These are phyloP conservation scores for Eucalyptus cladocalyx DNA, from an alignment of 345 rosid genomes.

Conservation along the genomic window DNA sequence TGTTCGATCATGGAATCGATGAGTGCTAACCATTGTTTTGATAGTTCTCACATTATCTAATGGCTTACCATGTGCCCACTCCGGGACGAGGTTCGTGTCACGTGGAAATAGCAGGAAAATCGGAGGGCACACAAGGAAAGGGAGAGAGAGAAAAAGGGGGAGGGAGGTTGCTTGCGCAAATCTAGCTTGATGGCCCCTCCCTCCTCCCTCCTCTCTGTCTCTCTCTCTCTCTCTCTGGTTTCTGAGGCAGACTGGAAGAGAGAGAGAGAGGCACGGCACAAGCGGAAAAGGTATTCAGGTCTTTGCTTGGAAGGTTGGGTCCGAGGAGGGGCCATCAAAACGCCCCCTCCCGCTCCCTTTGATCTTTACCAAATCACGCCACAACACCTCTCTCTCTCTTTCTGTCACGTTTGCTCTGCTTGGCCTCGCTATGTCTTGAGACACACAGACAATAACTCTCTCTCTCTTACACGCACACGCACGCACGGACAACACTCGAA, in stretches of 20 bases:
- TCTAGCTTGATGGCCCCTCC: background rate
- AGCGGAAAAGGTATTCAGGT: background rate
- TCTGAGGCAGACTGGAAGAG: background rate
- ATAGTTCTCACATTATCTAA: background rate
- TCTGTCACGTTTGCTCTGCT: background rate
- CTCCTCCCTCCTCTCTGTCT: background rate
- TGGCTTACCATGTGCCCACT: background rate
- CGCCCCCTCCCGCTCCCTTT: background rate
- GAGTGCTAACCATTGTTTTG: background rate
- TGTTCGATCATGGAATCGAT: too few relatives aligned
- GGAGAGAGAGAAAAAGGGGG: background rate
- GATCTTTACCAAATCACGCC: background rate
- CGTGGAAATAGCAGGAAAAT: background rate
- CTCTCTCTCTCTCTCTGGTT: background rate
- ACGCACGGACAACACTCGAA: background rate
- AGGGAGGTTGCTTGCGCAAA: background rate
- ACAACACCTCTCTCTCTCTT: background rate
- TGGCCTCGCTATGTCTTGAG: background rate
- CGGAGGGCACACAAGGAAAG: background rate
- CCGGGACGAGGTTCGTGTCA: background rate
- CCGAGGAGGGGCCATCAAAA: background rate
- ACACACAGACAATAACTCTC: background rate
- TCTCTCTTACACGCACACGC: background rate
- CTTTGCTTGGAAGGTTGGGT: background rate
- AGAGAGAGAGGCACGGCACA: background rate